These are phyloP conservation scores for Ephemerocybe angulata DNA, from an alignment of 768 basidiomycete genomes.

Conservation along the genomic window DNA sequence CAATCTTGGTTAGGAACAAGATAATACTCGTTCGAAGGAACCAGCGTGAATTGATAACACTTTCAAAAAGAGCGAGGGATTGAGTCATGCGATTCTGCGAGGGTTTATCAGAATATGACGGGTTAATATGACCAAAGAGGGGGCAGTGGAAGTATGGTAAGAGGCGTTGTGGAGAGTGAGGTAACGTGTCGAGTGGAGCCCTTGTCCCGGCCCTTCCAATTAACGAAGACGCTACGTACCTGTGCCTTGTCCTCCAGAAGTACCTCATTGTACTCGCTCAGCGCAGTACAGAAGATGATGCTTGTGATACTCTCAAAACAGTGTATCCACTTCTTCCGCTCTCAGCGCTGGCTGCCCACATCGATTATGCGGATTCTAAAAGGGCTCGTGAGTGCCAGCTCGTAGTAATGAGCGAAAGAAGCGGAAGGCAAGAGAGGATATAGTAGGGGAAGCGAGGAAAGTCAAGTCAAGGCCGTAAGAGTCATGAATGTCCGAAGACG, in stretches of 20 bases:
- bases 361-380: constrained; percentile 69
- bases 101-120: too few species aligned
- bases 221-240: constrained; percentile 31
- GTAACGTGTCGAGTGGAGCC: too few species aligned
- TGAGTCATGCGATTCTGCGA: constrained; percentile 89
- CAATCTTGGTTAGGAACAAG: constrained; percentile 91
- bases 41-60: constrained; percentile 91
- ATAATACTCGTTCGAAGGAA: constrained; percentile 90
- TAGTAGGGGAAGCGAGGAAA: neutral
- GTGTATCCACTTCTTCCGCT: constrained; percentile 81
- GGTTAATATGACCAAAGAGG: neutral
- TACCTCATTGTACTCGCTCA: constrained; percentile 75
- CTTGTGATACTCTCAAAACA: constrained; percentile 59
- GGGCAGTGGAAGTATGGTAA: neutral
- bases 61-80: constrained; percentile 85
- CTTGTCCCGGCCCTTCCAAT: too few species aligned
- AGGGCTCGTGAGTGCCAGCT: neutral
- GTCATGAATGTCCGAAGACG: constrained; percentile 43
- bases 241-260: constrained; percentile 64
- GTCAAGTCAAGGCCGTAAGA: neutral
- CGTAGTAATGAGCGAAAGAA: neutral
- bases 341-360: constrained; percentile 75
- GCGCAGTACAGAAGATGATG: constrained; percentile 65
- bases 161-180: too few species aligned
- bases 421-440: neutral